A percentile compares a stretch with the other conserved stretches of the same genome.
phyloP scores from a whole-genome alignment of 1,284 basidiomycete genomes.

The Malassezia furfur region DNA sequence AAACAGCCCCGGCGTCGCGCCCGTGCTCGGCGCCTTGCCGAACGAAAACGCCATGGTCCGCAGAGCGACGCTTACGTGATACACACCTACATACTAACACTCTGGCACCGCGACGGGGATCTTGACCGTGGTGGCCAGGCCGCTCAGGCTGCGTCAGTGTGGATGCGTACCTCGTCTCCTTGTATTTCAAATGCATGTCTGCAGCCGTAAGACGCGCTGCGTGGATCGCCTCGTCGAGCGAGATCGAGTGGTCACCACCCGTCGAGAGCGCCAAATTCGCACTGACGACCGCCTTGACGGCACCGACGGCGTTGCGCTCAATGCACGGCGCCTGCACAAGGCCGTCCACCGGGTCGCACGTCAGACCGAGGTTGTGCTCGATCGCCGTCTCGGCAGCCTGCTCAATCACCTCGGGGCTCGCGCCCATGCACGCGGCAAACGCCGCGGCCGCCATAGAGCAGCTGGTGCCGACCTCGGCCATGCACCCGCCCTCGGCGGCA shows the following conservation, averaged over 20 bases:
- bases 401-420: slow-evolving; percentile 49
- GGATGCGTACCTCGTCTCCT: slow-evolving; percentile 24
- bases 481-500: slow-evolving; percentile 64
- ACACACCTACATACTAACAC: slow-evolving; percentile 20
- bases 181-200: slow-evolving; percentile 52
- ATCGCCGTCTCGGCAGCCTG: slow-evolving; percentile 92
- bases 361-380: slow-evolving; percentile 47
- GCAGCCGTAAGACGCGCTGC: slow-evolving; percentile 82
- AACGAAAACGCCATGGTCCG: slow-evolving; percentile 35
- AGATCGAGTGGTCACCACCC: slow-evolving; percentile 73
- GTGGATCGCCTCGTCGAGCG: slow-evolving; percentile 87
- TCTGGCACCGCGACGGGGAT: slow-evolving; percentile 43
- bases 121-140: slow-evolving; percentile 34
- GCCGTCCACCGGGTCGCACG: slow-evolving; percentile 51
- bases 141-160: slow-evolving; percentile 19
- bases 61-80: background rate
- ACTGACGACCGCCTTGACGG: slow-evolving; percentile 56
- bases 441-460: slow-evolving; percentile 86
- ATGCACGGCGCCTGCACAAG: slow-evolving; percentile 78
- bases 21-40: slow-evolving; percentile 23
- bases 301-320: slow-evolving; percentile 75
- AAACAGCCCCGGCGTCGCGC: slow-evolving; percentile 4
- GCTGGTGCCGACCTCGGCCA: slow-evolving; percentile 57
- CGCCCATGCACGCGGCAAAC: slow-evolving; percentile 66
- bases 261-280: slow-evolving; percentile 77